Evolutionary conservation across 371 early-diverging fungal species (phyloP).

Genomic region (Mortierella sp.): DNA sequence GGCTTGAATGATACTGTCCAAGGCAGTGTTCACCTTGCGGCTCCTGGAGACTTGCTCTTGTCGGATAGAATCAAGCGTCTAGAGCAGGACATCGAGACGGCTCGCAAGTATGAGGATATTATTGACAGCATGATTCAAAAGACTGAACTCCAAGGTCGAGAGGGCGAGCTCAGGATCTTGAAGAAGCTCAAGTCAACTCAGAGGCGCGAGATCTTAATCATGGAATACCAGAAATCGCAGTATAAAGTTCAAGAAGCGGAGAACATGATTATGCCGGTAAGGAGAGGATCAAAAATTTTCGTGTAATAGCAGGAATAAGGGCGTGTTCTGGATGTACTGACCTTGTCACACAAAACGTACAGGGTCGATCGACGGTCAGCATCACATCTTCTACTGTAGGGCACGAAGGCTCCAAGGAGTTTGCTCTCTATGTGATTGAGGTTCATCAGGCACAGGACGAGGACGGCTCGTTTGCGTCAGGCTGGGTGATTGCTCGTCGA

Average conservation of each 20-base stretch:
- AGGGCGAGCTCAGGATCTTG: constrained; percentile 70
- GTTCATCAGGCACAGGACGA: constrained; percentile 73
- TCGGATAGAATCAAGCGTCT: constrained; percentile 63
- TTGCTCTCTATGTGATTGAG: constrained; percentile 82
- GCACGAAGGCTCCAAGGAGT: constrained; percentile 68
- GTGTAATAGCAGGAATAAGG: too few species aligned
- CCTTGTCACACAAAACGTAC: too few species aligned
- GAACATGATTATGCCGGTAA: constrained; percentile 73
- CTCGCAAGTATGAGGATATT: constrained; percentile 74
- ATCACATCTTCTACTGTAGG: constrained; percentile 70
- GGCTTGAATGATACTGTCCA: constrained; percentile 5
- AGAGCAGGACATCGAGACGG: constrained; percentile 64
- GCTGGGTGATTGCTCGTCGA: constrained; percentile 84
- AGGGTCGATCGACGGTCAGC: constrained; percentile 70
- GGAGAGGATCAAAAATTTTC: constrained; percentile 26
- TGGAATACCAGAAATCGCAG: constrained; percentile 73
- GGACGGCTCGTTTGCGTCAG: constrained; percentile 64
- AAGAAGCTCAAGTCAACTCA: constrained; percentile 68
- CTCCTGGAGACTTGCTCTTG: constrained; percentile 77
- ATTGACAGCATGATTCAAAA: constrained; percentile 71
- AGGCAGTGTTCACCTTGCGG: constrained; percentile 66
- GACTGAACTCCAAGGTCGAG: constrained; percentile 62
- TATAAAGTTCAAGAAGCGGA: constrained; percentile 74
- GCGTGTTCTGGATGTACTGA: too few species aligned
- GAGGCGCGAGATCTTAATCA: constrained; percentile 68